Percentiles rank a stretch among this genome's conserved stretches.
Conservation (phyloP, 805 yeast species). For the Candida xyloterini region DNA sequence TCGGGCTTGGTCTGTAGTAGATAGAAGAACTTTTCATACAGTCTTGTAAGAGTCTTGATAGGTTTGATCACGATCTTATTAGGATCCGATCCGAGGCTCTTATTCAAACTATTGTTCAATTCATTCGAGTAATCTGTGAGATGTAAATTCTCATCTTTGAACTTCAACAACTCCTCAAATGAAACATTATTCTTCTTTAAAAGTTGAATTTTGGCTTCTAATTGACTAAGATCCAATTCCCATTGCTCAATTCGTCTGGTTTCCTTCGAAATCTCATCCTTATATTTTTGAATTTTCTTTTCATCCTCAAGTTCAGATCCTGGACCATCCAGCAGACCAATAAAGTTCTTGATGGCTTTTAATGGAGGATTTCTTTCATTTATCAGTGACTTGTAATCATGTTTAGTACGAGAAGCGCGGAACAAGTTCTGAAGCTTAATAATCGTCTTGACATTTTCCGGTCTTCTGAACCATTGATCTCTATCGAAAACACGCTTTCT, state of each 20-base stretch:
- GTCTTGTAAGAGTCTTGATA: constrained; percentile 52
- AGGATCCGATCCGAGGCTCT: constrained; percentile 22
- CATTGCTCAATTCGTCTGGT: constrained; percentile 68
- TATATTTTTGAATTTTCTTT: constrained; percentile 58
- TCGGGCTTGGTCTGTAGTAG: constrained; percentile 78
- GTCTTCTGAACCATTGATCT: constrained; percentile 46
- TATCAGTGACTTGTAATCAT: constrained; percentile 71
- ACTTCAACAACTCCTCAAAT: constrained; percentile 58
- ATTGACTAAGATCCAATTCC: constrained; percentile 70
- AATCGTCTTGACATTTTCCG: constrained; percentile 53
- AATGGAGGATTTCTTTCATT: constrained; percentile 74
- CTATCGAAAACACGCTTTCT: constrained; percentile 38
- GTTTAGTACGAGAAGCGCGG: constrained; percentile 62
- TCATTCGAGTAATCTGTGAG: constrained; percentile 26
- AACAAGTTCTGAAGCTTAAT: constrained; percentile 72
- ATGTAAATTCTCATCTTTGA: constrained; percentile 35
- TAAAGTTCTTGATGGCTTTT: constrained; percentile 71
- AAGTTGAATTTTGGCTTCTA: constrained; percentile 74
- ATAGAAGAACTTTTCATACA: constrained; percentile 76
- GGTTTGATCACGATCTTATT: constrained; percentile 33
- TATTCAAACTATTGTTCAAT: constrained; percentile 24
- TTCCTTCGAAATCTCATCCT: constrained; percentile 66
- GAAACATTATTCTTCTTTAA: constrained; percentile 77
- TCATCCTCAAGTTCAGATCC: constrained; percentile 70
- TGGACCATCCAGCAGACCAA: constrained; percentile 64